These are phyloP conservation scores for Acanthamoeba castellanii DNA, from an alignment of 208 protist genomes.

Conservation along the genomic window DNA sequence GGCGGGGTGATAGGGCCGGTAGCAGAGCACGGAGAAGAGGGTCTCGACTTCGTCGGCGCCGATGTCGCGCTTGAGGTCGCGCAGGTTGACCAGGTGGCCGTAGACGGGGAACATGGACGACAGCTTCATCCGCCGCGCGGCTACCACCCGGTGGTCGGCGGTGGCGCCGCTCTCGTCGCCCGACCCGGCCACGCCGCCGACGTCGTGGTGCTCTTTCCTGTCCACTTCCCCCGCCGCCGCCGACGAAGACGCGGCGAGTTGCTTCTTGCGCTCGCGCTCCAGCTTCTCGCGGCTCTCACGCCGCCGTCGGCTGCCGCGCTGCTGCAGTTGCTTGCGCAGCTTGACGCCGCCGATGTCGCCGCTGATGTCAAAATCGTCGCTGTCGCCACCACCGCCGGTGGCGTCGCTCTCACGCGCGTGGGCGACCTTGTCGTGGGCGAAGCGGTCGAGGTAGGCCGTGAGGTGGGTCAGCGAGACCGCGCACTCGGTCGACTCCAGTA, in stretches of 20 bases:
- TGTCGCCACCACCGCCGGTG: neutral
- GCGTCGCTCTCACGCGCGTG: neutral
- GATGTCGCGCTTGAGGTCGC: neutral
- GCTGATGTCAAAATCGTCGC: neutral
- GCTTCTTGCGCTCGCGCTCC: neutral
- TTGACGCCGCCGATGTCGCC: neutral
- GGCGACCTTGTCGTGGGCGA: neutral
- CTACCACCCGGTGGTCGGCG: too few relatives aligned
- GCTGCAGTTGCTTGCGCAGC: neutral
- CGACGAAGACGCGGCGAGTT: neutral
- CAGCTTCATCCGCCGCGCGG: neutral
- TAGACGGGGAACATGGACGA: conserved; percentile 32
- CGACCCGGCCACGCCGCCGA: neutral
- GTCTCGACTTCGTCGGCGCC: neutral
- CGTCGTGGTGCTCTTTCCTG: neutral
- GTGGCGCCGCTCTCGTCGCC: too few relatives aligned
- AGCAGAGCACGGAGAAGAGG: conserved; percentile 5
- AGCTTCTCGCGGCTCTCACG: neutral
- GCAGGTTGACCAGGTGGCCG: neutral
- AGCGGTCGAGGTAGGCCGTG: neutral
- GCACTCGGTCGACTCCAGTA: neutral
- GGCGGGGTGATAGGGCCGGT: neutral
- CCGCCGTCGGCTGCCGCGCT: neutral
- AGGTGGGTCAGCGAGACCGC: neutral
- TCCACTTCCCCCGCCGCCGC: neutral